phyloP scores from a whole-genome alignment of 345 rosid genomes.

The Eucalyptus virginea region DNA sequence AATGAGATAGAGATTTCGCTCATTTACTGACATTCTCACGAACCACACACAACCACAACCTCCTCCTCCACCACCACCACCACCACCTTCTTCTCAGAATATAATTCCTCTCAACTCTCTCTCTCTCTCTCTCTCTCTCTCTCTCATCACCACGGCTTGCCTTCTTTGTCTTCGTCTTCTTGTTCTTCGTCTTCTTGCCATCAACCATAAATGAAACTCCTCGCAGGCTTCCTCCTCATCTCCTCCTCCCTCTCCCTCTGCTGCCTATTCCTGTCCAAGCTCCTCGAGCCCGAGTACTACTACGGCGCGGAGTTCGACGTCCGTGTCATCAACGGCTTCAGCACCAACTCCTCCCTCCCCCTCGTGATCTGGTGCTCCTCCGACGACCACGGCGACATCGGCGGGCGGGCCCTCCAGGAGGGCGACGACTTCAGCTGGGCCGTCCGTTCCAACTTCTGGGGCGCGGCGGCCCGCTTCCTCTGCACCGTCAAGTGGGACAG shows the following conservation, averaged over 20 bases:
- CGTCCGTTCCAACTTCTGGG: conserved; percentile 22
- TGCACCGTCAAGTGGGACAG: conserved; percentile 81
- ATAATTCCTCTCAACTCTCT: not conserved
- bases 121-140: not conserved
- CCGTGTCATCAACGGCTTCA: conserved; percentile 77
- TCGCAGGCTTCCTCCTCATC: not conserved
- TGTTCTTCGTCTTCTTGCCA: not conserved
- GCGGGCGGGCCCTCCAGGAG: conserved; percentile 93
- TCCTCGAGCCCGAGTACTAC: conserved; percentile 14
- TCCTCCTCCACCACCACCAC: not conserved
- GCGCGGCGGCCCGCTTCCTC: conserved; percentile 9
- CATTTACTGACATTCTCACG: not conserved
- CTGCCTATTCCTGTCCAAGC: not conserved
- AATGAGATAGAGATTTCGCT: not conserved
- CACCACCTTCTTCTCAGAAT: not conserved
- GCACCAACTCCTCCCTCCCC: conserved; percentile 76
- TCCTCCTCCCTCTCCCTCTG: not conserved
- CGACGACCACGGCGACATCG: conserved; percentile 42
- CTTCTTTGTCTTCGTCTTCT: not conserved
- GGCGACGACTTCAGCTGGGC: conserved; percentile 90
- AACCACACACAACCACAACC: not conserved
- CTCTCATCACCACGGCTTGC: not conserved
- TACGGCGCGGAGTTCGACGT: conserved; percentile 43
- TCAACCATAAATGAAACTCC: not conserved
- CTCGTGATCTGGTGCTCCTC: conserved; percentile 81